A percentile compares a stretch with the other conserved stretches of the same genome.
These are phyloP conservation scores for Hanseniaspora hatyaiensis DNA, from an alignment of 805 yeast genomes.

Conservation along the genomic window DNA sequence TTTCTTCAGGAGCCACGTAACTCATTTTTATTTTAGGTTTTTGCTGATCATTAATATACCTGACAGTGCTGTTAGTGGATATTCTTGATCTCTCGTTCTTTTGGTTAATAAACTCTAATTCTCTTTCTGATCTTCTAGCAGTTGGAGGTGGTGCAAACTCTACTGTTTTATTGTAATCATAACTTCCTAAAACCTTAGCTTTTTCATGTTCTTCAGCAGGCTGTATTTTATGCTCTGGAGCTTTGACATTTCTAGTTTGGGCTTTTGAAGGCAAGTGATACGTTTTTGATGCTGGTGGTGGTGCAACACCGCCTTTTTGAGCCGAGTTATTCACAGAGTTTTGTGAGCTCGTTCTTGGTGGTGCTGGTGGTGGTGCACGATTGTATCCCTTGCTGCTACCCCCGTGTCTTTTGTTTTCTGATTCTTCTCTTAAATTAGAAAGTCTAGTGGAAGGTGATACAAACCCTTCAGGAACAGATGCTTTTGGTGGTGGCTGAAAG, in stretches of 20 bases:
- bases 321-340: neutral
- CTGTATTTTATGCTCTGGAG: too few species aligned
- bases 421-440: neutral
- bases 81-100: slow-evolving; percentile 5
- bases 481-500: slow-evolving; percentile 10
- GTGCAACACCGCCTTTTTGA: neutral
- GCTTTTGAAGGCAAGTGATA: too few species aligned
- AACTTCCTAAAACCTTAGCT: slow-evolving; percentile 30
- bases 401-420: slow-evolving; percentile 7
- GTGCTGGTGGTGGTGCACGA: neutral
- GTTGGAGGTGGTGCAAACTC: slow-evolving; percentile 35
- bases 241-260: too few species aligned
- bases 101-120: slow-evolving; percentile 6
- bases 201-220: slow-evolving; percentile 24
- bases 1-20: too few species aligned
- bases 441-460: slow-evolving; percentile 3
- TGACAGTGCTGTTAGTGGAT: neutral
- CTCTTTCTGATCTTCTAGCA: slow-evolving; percentile 20
- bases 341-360: neutral
- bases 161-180: slow-evolving; percentile 28
- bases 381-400: too few species aligned
- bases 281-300: too few species aligned
- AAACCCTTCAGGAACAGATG: slow-evolving; percentile 11
- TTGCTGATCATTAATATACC: neutral
- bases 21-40: too few species aligned